Conservation (phyloP, 225 moss, liverwort and hornwort species). For the Pseudisothecium myosuroides region DNA sequence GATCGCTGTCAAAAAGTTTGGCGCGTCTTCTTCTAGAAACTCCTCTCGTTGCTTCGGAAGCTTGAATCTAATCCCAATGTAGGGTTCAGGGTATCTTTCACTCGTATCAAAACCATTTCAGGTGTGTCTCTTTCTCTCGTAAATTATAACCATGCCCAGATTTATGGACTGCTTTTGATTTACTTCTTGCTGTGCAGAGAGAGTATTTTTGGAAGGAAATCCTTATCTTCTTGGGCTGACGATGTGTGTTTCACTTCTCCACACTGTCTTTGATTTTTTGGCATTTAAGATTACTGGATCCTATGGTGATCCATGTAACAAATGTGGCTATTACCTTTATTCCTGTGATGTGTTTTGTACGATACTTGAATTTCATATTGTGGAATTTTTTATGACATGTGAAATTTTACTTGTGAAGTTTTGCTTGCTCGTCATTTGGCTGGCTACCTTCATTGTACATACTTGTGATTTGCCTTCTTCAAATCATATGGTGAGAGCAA, state of each 20-base stretch:
- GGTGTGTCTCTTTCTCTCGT: no score
- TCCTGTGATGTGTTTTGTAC: neutral
- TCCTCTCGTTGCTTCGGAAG: no score
- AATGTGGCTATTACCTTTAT: neutral
- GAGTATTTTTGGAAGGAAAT: constrained; percentile 90
- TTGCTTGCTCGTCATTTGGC: neutral
- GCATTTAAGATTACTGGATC: constrained; percentile 48
- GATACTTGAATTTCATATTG: neutral
- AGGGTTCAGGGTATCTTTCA: no score
- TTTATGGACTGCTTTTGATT: neutral
- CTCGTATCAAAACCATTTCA: no score
- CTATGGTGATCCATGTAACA: neutral
- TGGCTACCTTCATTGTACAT: neutral
- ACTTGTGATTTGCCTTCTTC: neutral
- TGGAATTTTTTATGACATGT: neutral
- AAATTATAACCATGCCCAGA: no score
- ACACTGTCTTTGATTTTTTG: constrained; percentile 84
- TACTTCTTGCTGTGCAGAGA: constrained; percentile 31
- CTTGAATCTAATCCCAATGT: no score
- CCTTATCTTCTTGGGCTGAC: constrained; percentile 76
- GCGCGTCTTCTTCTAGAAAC: no score
- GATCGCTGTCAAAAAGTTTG: no score
- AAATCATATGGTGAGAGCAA: neutral
- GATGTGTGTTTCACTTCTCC: constrained; percentile 80
- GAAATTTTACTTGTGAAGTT: neutral